Conservation (phyloP, 176 grass and related monocot species). For the Bolboschoenus planiculmis region DNA sequence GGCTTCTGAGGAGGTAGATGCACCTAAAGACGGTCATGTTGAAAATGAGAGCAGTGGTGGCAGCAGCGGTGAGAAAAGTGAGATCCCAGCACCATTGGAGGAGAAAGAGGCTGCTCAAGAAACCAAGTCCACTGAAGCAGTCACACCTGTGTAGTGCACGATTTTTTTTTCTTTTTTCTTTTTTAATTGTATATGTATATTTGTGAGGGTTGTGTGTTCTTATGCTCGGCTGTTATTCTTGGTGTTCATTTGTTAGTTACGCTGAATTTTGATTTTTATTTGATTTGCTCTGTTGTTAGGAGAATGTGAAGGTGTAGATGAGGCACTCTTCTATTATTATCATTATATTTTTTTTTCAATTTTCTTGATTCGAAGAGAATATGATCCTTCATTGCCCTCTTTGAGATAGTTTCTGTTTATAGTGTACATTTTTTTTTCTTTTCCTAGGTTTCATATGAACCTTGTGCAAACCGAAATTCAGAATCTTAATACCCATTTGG, state of each 20-base stretch:
- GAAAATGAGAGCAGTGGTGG: not conserved
- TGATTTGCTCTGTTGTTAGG: not conserved
- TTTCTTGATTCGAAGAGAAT: not conserved
- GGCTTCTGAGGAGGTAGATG: not conserved
- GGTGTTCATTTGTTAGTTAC: not conserved
- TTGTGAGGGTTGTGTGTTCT: not conserved
- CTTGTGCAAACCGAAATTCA: not conserved
- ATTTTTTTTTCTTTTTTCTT: not conserved
- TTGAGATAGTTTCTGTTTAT: not conserved
- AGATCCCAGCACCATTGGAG: not conserved
- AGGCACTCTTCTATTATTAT: not conserved
- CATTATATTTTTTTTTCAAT: not conserved
- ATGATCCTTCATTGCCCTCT: not conserved
- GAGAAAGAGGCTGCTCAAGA: slow-evolving; percentile 5
- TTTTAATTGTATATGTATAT: slow-evolving; percentile 15
- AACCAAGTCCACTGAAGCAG: slow-evolving; percentile 7
- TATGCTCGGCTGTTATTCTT: not conserved
- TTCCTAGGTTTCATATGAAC: not conserved
- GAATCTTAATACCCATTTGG: not conserved
- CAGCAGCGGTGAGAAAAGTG: slow-evolving; percentile 9
- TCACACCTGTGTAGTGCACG: not conserved
- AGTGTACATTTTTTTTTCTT: not conserved
- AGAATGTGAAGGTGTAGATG: not conserved
- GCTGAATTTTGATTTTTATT: not conserved
- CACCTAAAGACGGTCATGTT: not conserved